These are phyloP conservation scores for Calonectria pteridis DNA, from an alignment of 2,329 filamentous ascomycete genomes.

Conservation along the genomic window DNA sequence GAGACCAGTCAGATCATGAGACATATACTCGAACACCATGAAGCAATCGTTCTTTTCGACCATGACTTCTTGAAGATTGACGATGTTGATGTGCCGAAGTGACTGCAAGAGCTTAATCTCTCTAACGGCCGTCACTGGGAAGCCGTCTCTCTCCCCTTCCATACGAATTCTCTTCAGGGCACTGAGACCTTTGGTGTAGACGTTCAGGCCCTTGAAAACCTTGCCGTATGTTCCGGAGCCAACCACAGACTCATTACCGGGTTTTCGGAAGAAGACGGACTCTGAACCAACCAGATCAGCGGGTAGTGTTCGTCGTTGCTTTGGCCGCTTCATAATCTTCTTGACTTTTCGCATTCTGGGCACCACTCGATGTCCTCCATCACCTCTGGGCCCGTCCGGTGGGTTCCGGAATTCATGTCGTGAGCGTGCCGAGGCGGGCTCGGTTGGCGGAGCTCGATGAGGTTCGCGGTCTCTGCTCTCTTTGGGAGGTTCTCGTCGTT, in stretches of 20 bases:
- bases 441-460: constrained; percentile 64
- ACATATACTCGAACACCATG: constrained; percentile 99
- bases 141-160: constrained; percentile 92
- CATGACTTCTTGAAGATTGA: constrained; percentile 92
- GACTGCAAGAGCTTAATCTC: constrained; percentile 95
- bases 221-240: constrained; percentile 97
- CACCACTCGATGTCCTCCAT: constrained; percentile 36
- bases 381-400: constrained; percentile 48
- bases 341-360: constrained; percentile 73
- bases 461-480: constrained; percentile 59
- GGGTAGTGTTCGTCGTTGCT: constrained; percentile 77
- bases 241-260: constrained; percentile 96
- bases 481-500: constrained; percentile 53
- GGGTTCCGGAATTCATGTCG: constrained; percentile 50
- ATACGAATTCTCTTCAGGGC: constrained; percentile 93
- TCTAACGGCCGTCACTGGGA: constrained; percentile 89
- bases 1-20: constrained; percentile 94
- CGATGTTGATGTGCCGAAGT: constrained; percentile 84
- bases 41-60: constrained; percentile 99
- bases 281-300: constrained; percentile 82
- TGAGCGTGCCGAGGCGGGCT: constrained; percentile 64
- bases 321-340: constrained; percentile 77
- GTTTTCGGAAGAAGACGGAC: constrained; percentile 94
- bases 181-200: constrained; percentile 87
- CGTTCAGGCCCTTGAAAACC: constrained; percentile 93